Conservation (phyloP, 257 asterid genomes). For the Salvia hispanica region DNA sequence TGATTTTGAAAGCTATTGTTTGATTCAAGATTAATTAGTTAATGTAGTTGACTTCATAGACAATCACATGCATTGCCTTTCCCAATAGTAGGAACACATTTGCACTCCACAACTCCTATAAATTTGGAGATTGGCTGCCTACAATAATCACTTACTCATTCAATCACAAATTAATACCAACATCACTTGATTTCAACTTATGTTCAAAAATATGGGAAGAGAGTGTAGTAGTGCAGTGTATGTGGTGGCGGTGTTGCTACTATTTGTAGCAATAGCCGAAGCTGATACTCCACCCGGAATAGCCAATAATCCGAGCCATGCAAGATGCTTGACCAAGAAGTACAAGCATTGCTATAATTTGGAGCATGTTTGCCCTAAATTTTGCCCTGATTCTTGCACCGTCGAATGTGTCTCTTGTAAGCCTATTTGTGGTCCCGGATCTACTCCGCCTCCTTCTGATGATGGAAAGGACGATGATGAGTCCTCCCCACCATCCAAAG, state of each 20-base stretch:
- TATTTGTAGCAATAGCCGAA: constrained; percentile 24
- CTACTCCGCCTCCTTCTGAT: constrained; percentile 25
- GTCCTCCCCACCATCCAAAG: not conserved
- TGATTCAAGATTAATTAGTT: not conserved
- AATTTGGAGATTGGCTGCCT: not conserved
- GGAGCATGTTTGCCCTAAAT: constrained; percentile 63
- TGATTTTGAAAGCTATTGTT: not conserved
- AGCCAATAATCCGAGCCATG: constrained; percentile 47
- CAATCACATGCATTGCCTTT: not conserved
- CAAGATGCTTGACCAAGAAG: constrained; percentile 42
- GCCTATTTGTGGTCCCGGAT: constrained; percentile 41
- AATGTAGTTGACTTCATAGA: not conserved
- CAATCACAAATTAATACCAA: too few relatives aligned
- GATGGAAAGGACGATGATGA: not conserved
- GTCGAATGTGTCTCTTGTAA: constrained; percentile 51
- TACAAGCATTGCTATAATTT: constrained; percentile 49
- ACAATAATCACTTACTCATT: constrained; percentile 3
- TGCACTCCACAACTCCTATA: constrained; percentile 32
- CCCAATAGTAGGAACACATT: not conserved
- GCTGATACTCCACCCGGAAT: constrained; percentile 52
- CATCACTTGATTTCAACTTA: not conserved
- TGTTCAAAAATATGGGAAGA: not conserved
- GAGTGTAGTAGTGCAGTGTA: constrained; percentile 11
- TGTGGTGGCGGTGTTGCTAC: constrained; percentile 20
- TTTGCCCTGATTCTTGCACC: constrained; percentile 50